phyloP scores from a whole-genome alignment of 108 stramenopile species.

The Nitzschia sp. region DNA sequence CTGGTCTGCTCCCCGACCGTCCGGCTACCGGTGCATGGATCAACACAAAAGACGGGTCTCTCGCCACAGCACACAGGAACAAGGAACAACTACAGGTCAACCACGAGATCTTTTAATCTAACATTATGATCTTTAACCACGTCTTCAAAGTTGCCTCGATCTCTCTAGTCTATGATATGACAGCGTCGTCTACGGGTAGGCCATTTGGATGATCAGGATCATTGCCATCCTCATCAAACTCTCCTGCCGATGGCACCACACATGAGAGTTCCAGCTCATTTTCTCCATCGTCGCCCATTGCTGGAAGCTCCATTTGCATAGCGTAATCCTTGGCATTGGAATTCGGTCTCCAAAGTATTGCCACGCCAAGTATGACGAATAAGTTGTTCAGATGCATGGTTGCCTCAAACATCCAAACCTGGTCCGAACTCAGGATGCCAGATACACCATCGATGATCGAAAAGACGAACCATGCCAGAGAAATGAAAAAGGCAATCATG shows the following conservation, averaged over 20 bases:
- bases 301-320: constrained; percentile 75
- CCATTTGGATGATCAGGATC: constrained; percentile 23
- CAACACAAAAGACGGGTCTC: no score
- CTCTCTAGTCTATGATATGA: not conserved
- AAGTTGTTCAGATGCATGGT: constrained; percentile 68
- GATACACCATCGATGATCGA: constrained; percentile 50
- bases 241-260: constrained; percentile 37
- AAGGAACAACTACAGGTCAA: no score
- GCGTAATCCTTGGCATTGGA: constrained; percentile 77
- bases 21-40: no score
- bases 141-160: no score
- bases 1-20: no score
- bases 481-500: constrained; percentile 59
- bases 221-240: constrained; percentile 24
- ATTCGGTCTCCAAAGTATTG: constrained; percentile 76
- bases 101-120: no score
- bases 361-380: constrained; percentile 57
- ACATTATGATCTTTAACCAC: no score
- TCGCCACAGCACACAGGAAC: no score
- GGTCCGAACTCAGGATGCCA: constrained; percentile 48
- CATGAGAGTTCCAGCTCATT: constrained; percentile 46
- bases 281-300: constrained; percentile 61
- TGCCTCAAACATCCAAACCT: constrained; percentile 48
- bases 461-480: constrained; percentile 64
- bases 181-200: constrained; percentile 3